Conservation (phyloP, 768 basidiomycete species). For the Kwoniella europaea region DNA sequence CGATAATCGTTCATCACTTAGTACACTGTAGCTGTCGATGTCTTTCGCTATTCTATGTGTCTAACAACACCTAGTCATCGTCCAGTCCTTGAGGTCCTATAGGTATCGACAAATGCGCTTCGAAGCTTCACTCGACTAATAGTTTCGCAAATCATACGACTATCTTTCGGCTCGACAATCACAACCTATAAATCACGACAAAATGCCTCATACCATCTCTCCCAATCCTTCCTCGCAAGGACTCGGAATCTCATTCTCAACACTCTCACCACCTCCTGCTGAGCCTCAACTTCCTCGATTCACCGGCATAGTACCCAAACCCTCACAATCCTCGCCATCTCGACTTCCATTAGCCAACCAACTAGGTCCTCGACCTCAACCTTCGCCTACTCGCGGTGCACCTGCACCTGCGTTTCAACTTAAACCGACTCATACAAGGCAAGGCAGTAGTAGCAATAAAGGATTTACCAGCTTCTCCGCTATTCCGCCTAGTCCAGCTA, state of each 20-base stretch:
- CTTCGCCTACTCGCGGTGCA: slow-evolving; percentile 15
- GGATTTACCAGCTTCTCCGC: slow-evolving; percentile 41
- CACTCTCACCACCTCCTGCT: slow-evolving; percentile 38
- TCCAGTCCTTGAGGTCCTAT: too few species aligned
- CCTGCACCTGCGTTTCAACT: slow-evolving; percentile 37
- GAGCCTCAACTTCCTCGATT: slow-evolving; percentile 16
- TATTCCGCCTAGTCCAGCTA: slow-evolving; percentile 23
- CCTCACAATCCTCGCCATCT: slow-evolving; percentile 8
- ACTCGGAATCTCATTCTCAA: slow-evolving; percentile 45
- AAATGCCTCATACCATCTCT: slow-evolving; percentile 42
- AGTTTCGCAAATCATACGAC: too few species aligned
- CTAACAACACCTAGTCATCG: too few species aligned
- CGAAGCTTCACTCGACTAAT: not conserved
- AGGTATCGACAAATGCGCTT: too few species aligned
- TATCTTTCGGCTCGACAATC: not conserved
- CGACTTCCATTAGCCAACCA: not conserved
- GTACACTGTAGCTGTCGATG: too few species aligned
- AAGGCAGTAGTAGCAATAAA: slow-evolving; percentile 15
- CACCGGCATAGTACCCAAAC: slow-evolving; percentile 15
- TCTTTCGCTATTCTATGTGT: too few species aligned
- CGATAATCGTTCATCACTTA: too few species aligned
- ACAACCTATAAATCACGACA: not conserved
- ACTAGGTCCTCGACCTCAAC: slow-evolving; percentile 1
- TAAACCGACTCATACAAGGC: slow-evolving; percentile 41
- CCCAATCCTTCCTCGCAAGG: slow-evolving; percentile 38